A percentile compares a stretch with the other conserved stretches of the same genome.
Conservation (phyloP, 192 early-diverging fungal genomes). For the Glomus cerebriforme region DNA sequence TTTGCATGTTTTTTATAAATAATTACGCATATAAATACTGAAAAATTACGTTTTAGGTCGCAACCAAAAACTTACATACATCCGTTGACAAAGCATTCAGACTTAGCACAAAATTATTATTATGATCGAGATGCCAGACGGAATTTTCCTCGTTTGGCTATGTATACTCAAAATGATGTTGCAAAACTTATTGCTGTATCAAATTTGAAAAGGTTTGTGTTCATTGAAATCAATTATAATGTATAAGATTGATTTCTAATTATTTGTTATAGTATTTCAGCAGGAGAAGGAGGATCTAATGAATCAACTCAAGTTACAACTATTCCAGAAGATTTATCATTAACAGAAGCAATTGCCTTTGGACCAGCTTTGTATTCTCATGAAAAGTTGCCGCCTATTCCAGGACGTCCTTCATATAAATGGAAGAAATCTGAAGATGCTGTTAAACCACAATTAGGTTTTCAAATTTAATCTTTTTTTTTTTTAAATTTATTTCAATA, state of each 20-base stretch:
- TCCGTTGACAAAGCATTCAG: constrained; percentile 57
- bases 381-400: constrained; percentile 58
- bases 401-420: constrained; percentile 50
- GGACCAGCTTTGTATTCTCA: constrained; percentile 51
- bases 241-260: neutral
- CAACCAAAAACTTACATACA: constrained; percentile 57
- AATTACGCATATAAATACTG: neutral
- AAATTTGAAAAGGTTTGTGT: constrained; percentile 31
- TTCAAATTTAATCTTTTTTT: neutral
- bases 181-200: constrained; percentile 59
- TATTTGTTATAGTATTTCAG: constrained; percentile 4
- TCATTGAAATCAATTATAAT: neutral
- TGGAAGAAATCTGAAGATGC: constrained; percentile 43
- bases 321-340: constrained; percentile 39
- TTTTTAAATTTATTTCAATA: neutral
- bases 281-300: neutral
- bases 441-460: constrained; percentile 44
- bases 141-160: constrained; percentile 84
- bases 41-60: constrained; percentile 20
- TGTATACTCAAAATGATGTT: constrained; percentile 80
- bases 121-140: constrained; percentile 88
- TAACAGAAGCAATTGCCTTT: constrained; percentile 54
- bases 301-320: constrained; percentile 2
- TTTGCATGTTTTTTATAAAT: neutral
- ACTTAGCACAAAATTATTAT: constrained; percentile 85